Evolutionary conservation across 2,329 filamentous ascomycete genomes (phyloP).

Genomic region (Phoma sp.): DNA sequence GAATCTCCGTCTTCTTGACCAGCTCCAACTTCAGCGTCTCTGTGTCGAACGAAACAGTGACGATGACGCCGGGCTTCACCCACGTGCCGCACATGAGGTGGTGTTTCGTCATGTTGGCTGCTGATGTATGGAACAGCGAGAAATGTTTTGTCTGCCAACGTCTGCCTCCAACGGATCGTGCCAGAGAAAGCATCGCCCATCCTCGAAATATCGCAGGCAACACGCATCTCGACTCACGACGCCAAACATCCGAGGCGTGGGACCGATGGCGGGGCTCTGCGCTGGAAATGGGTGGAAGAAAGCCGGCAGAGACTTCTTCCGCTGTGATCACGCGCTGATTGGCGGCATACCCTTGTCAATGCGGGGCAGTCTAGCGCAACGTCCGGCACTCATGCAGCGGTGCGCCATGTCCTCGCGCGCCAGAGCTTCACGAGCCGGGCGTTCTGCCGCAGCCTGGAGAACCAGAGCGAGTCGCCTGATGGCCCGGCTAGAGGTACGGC

Average conservation of each 20-base stretch:
- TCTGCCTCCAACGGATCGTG: slow-evolving; percentile 8
- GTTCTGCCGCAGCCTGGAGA: slow-evolving; percentile 25
- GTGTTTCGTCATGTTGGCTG: slow-evolving; percentile 69
- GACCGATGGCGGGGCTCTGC: slow-evolving; percentile 34
- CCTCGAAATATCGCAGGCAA: not conserved
- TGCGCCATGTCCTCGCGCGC: slow-evolving; percentile 8
- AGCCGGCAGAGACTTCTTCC: slow-evolving; percentile 38
- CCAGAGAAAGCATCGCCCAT: slow-evolving; percentile 11
- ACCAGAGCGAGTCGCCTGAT: slow-evolving; percentile 26
- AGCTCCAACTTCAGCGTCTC: slow-evolving; percentile 75
- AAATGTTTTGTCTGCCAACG: not conserved
- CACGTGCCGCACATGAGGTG: slow-evolving; percentile 93
- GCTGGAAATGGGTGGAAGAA: slow-evolving; percentile 22
- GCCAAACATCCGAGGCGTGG: slow-evolving; percentile 14
- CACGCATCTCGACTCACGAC: slow-evolving; percentile 21
- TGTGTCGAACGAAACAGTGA: slow-evolving; percentile 87
- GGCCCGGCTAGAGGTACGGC: slow-evolving; percentile 31
- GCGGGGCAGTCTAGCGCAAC: slow-evolving; percentile 29
- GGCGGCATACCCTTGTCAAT: slow-evolving; percentile 55
- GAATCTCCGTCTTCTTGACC: slow-evolving; percentile 81
- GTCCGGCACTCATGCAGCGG: slow-evolving; percentile 29
- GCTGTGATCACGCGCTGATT: slow-evolving; percentile 53
- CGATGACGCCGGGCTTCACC: slow-evolving; percentile 88
- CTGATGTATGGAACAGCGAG: slow-evolving; percentile 6
- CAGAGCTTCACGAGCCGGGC: slow-evolving; percentile 25